Evolutionary conservation across 2,329 filamentous ascomycete species (phyloP).

Genomic region (Akanthomyces lecanii): DNA sequence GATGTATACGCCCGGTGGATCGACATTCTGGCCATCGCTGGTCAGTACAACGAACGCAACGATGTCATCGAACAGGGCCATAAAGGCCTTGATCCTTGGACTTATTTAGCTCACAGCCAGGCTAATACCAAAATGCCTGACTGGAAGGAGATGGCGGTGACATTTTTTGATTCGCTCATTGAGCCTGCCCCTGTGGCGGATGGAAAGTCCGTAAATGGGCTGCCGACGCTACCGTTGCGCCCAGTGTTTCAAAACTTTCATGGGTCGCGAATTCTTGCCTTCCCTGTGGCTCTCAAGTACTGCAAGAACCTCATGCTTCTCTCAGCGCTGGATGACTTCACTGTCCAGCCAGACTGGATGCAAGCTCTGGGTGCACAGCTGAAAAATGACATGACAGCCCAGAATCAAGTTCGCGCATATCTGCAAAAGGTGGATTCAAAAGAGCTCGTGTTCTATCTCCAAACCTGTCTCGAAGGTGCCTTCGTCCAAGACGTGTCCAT

Average conservation of each 20-base stretch:
- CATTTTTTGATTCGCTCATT: constrained; percentile 45
- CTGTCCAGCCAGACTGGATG: constrained; percentile 79
- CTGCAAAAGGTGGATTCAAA: constrained; percentile 39
- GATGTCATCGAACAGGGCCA: constrained; percentile 88
- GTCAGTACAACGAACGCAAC: constrained; percentile 62
- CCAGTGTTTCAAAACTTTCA: constrained; percentile 43
- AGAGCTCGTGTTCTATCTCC: constrained; percentile 43
- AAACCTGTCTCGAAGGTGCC: constrained; percentile 55
- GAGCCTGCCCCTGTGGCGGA: constrained; percentile 19
- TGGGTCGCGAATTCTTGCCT: constrained; percentile 48
- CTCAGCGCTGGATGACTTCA: constrained; percentile 44
- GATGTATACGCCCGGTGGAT: constrained; percentile 83
- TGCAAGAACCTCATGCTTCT: constrained; percentile 53
- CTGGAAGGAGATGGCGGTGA: constrained; percentile 47
- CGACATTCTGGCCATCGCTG: constrained; percentile 74
- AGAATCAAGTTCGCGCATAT: constrained; percentile 55
- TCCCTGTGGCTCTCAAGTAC: constrained; percentile 67
- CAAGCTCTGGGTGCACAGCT: constrained; percentile 69
- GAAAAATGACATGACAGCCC: constrained; percentile 62
- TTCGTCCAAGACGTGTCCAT: constrained; percentile 39
- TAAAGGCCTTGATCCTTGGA: constrained; percentile 74
- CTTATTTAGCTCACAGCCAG: constrained; percentile 43
- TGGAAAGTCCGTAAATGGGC: constrained; percentile 34
- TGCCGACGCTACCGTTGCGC: constrained; percentile 16
- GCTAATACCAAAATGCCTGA: constrained; percentile 40